A percentile compares a stretch with the other conserved stretches of the same genome.
Evolutionary conservation across 106 monocot genomes (phyloP).

Genomic region (Dendrobium catenatum): DNA sequence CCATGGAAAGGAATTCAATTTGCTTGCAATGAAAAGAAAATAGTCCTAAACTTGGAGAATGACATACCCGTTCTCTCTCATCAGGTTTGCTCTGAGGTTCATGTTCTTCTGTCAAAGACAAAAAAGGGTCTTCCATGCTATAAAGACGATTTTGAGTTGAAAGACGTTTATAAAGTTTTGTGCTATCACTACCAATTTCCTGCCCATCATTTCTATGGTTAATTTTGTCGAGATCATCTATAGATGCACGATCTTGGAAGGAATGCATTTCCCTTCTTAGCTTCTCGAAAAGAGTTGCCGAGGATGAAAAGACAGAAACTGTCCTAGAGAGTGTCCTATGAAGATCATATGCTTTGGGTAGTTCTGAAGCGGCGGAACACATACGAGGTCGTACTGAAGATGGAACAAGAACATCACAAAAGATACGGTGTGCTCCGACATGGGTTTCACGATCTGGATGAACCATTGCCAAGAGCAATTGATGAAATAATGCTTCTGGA

Average conservation of each 20-base stretch:
- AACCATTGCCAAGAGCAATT: slow-evolving; percentile 75
- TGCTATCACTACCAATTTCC: slow-evolving; percentile 19
- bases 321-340: slow-evolving; percentile 77
- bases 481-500: slow-evolving; percentile 85
- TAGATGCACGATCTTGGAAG: slow-evolving; percentile 19
- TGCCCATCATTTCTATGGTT: slow-evolving; percentile 21
- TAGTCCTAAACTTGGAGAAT: not conserved
- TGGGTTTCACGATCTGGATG: slow-evolving; percentile 80
- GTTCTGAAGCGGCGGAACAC: slow-evolving; percentile 21
- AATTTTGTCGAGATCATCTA: slow-evolving; percentile 20
- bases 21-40: not conserved
- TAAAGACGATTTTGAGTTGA: slow-evolving; percentile 35
- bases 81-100: slow-evolving; percentile 16
- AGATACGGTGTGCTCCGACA: slow-evolving; percentile 76
- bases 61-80: slow-evolving; percentile 33
- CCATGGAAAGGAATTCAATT: slow-evolving; percentile 2
- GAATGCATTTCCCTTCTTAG: slow-evolving; percentile 42
- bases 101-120: slow-evolving; percentile 23
- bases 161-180: slow-evolving; percentile 28
- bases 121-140: slow-evolving; percentile 25
- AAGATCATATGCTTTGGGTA: slow-evolving; percentile 39
- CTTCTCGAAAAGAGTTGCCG: slow-evolving; percentile 87
- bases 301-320: slow-evolving; percentile 92
- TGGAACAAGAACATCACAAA: slow-evolving; percentile 87
- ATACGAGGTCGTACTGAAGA: slow-evolving; percentile 63